Evolutionary conservation across 176 grass and related monocot genomes (phyloP).

Genomic region (Metroxylon sagu): DNA sequence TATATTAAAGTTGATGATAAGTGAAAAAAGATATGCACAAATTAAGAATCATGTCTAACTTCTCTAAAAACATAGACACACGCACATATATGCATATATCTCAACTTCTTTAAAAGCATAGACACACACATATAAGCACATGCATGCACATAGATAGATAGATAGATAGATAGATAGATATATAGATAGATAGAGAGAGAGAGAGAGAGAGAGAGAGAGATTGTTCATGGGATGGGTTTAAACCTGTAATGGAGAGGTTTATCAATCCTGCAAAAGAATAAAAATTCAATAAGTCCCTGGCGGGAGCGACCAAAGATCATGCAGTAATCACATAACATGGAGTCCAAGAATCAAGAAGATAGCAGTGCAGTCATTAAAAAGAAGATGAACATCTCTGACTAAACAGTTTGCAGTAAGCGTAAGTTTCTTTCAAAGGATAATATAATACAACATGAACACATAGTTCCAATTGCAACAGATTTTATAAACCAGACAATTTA

Average conservation of each 20-base stretch:
- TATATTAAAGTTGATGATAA: too few species aligned
- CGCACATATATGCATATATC: background rate
- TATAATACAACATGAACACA: too few species aligned
- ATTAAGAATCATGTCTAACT: background rate
- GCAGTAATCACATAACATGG: background rate
- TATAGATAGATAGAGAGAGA: background rate
- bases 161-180: background rate
- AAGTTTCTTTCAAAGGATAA: too few species aligned
- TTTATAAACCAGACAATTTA: too few species aligned
- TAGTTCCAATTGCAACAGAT: too few species aligned
- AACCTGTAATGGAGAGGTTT: conserved; percentile 77
- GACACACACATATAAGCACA: background rate
- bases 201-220: background rate
- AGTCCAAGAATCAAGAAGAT: background rate
- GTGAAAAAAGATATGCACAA: background rate
- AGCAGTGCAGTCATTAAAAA: too few species aligned
- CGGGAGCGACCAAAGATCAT: background rate
- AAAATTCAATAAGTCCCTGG: background rate
- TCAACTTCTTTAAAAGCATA: background rate
- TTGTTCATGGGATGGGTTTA: conserved; percentile 3
- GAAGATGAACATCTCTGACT: too few species aligned
- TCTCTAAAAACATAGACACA: background rate
- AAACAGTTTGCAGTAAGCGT: too few species aligned
- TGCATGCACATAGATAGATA: background rate
- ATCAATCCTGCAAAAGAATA: conserved; percentile 44